Evolutionary conservation across 768 basidiomycete genomes (phyloP).

Genomic region (Candolleomyces aberdarensis): DNA sequence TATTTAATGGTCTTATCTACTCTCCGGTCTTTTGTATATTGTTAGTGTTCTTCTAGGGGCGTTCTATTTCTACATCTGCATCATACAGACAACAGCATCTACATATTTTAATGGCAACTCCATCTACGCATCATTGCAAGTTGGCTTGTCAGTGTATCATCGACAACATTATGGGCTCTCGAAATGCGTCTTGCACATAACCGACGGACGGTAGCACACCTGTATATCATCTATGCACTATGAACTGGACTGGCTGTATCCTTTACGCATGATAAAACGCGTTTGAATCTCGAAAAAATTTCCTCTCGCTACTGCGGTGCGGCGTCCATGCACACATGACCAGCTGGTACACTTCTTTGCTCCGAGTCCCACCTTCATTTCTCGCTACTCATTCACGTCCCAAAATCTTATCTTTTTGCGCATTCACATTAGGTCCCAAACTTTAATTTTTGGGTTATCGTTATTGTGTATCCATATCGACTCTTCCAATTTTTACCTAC

Average conservation of each 20-base stretch:
- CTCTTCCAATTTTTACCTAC: background rate
- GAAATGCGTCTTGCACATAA: too few relatives aligned
- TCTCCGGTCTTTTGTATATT: background rate
- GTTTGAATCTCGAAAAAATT: background rate
- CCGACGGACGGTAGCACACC: too few relatives aligned
- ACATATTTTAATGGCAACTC: too few relatives aligned
- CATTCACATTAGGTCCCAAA: background rate
- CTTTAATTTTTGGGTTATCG: background rate
- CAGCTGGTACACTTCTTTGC: background rate
- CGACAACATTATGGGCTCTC: too few relatives aligned
- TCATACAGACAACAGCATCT: background rate
- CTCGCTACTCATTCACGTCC: background rate
- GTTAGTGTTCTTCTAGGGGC: background rate
- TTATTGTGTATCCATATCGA: too few relatives aligned
- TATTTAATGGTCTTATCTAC: background rate
- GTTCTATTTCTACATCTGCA: background rate
- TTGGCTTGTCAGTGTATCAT: too few relatives aligned
- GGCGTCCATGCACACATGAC: background rate
- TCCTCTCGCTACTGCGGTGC: background rate
- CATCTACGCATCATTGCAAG: too few relatives aligned
- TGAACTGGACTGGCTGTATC: too few relatives aligned
- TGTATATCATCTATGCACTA: too few relatives aligned
- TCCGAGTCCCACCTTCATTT: background rate
- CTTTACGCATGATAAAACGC: background rate
- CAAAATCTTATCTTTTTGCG: background rate